Percentiles rank a stretch among this genome's conserved stretches.
phyloP scores from a whole-genome alignment of 148 eudicot species.

The Persicaria tinctoria region DNA sequence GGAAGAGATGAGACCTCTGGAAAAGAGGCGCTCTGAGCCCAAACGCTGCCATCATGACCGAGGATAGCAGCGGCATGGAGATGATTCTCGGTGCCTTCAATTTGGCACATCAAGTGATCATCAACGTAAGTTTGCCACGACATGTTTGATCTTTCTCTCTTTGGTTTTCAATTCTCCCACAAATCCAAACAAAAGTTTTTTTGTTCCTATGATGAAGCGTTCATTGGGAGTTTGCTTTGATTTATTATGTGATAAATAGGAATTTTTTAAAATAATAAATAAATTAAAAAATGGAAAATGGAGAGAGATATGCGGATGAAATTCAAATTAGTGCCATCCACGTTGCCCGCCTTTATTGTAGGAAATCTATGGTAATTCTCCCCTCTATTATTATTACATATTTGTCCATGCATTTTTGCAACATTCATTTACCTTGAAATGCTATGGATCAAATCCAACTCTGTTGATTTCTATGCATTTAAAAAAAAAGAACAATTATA shows the following conservation, averaged over 20 bases:
- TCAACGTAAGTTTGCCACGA: slow-evolving; percentile 46
- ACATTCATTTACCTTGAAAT: not conserved
- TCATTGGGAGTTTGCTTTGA: not conserved
- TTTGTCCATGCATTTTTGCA: too few species aligned
- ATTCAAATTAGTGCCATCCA: not conserved
- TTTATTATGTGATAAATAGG: not conserved
- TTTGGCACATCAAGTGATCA: slow-evolving; percentile 36
- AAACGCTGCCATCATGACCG: slow-evolving; percentile 32
- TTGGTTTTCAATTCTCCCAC: not conserved
- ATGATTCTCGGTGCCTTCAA: slow-evolving; percentile 26
- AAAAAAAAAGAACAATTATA: too few species aligned
- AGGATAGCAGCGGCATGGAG: slow-evolving; percentile 37
- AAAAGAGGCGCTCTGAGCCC: slow-evolving; percentile 36
- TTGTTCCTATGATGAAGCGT: not conserved
- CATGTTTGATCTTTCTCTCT: slow-evolving; percentile 16
- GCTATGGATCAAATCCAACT: too few species aligned
- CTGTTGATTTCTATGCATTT: too few species aligned
- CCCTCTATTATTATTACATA: not conserved
- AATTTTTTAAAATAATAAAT: not conserved
- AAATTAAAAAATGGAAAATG: not conserved
- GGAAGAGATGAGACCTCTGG: slow-evolving; percentile 22
- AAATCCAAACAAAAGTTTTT: not conserved
- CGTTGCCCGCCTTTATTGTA: not conserved
- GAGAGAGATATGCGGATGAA: not conserved
- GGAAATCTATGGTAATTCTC: not conserved